A percentile compares a stretch with the other conserved stretches of the same genome.
These are phyloP conservation scores for Paecilomyces dactylethromorphus DNA, from an alignment of 2,329 filamentous ascomycete species.

Conservation along the genomic window DNA sequence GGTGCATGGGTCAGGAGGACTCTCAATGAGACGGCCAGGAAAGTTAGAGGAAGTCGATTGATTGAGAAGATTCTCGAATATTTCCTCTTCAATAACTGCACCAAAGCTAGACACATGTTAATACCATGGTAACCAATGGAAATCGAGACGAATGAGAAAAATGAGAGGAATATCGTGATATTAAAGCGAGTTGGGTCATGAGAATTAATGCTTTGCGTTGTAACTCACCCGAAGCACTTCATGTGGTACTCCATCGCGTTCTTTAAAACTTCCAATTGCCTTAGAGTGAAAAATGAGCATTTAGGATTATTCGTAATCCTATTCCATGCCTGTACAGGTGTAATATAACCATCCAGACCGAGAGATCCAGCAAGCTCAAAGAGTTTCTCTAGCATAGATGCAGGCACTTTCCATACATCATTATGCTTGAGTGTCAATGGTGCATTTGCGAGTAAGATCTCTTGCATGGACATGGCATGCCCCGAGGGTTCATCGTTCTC, in stretches of 20 bases:
- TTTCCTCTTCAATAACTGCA: not conserved
- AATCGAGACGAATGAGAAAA: not conserved
- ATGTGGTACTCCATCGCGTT: not conserved
- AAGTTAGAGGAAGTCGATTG: not conserved
- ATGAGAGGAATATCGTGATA: not conserved
- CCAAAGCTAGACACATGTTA: not conserved
- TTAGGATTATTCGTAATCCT: not conserved
- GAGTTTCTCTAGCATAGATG: not conserved
- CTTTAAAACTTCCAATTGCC: not conserved
- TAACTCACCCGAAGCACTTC: not conserved
- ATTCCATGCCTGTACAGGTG: not conserved
- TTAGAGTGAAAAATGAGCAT: not conserved
- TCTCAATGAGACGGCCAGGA: not conserved
- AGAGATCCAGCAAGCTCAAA: not conserved
- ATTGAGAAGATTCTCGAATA: not conserved
- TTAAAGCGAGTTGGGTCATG: not conserved
- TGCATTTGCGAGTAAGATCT: slow-evolving; percentile 4
- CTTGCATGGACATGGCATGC: slow-evolving; percentile 8
- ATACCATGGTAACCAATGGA: not conserved
- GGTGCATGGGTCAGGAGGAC: not conserved
- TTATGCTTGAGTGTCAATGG: not conserved
- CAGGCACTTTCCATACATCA: not conserved
- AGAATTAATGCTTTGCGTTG: not conserved
- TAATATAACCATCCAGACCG: not conserved
- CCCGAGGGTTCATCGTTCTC: slow-evolving; percentile 1